Evolutionary conservation across 2,329 filamentous ascomycete genomes (phyloP).

Genomic region (Penicillium sp.): DNA sequence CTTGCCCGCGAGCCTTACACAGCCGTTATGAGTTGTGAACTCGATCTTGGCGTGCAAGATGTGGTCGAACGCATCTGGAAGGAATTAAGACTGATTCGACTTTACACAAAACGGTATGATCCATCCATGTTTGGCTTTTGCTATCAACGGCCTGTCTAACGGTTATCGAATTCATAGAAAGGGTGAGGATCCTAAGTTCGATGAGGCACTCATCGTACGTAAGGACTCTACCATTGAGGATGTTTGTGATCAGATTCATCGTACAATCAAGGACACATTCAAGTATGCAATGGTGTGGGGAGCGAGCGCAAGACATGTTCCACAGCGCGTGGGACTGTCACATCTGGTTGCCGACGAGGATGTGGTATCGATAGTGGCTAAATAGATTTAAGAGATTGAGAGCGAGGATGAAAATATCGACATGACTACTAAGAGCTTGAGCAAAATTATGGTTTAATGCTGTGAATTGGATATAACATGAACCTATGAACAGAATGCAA

Average conservation of each 20-base stretch:
- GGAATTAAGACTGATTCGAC: constrained; percentile 81
- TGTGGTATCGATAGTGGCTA: constrained; percentile 64
- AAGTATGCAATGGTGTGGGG: constrained; percentile 99
- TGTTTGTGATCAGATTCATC: constrained; percentile 92
- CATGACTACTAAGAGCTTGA: constrained; percentile 5
- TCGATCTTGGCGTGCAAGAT: constrained; percentile 88
- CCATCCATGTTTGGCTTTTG: background rate
- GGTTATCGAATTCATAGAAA: constrained; percentile 56
- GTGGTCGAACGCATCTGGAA: constrained; percentile 95
- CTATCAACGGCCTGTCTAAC: constrained; percentile 7
- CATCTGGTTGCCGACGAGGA: constrained; percentile 74
- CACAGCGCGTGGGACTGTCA: constrained; percentile 83
- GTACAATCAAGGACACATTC: constrained; percentile 95
- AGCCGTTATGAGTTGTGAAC: constrained; percentile 95
- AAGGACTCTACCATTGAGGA: constrained; percentile 88
- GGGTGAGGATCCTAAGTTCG: constrained; percentile 83
- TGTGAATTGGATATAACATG: constrained; percentile 11
- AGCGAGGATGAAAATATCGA: constrained; percentile 9
- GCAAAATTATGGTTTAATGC: constrained; percentile 11
- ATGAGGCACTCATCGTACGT: constrained; percentile 88
- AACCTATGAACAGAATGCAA: constrained; percentile 19
- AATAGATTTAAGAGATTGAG: constrained; percentile 27
- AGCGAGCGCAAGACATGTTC: constrained; percentile 89
- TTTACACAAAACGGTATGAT: constrained; percentile 79
- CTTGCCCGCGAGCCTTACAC: constrained; percentile 91